phyloP scores from a whole-genome alignment of 345 rosid species.

The Euphorbia peplus region DNA sequence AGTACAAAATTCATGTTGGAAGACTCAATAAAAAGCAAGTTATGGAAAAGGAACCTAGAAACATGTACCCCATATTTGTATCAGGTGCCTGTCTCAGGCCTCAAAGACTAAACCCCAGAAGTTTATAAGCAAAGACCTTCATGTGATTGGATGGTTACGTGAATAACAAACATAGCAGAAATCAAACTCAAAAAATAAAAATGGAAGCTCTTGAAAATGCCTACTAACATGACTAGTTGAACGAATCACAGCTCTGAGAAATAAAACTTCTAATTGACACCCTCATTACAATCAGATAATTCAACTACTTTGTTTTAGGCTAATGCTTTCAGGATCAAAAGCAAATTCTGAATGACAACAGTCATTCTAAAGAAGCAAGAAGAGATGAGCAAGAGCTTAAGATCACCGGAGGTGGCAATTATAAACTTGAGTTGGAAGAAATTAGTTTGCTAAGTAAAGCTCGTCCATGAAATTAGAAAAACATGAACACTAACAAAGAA shows the following conservation, averaged over 20 bases:
- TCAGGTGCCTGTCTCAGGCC: not conserved
- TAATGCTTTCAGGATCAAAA: not conserved
- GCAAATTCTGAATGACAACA: not conserved
- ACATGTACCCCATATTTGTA: not conserved
- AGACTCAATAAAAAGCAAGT: not conserved
- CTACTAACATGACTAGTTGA: not conserved
- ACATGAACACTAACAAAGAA: not conserved
- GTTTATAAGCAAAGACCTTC: not conserved
- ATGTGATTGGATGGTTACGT: not conserved
- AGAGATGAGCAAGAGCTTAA: not conserved
- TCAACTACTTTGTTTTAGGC: not conserved
- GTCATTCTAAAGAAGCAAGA: not conserved
- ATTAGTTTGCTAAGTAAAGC: not conserved
- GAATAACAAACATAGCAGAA: not conserved
- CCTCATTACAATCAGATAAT: not conserved
- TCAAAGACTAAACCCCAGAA: not conserved
- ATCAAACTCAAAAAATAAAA: no score
- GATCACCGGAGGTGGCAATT: not conserved
- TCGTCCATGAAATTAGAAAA: not conserved
- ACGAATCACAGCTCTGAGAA: not conserved
- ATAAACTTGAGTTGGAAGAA: not conserved
- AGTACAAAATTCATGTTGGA: not conserved
- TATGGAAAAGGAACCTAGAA: not conserved
- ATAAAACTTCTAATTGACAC: not conserved
- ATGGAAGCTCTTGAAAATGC: not conserved